These are phyloP conservation scores for Heliamphora pulchella DNA, from an alignment of 179 eudicot genomes.

Conservation along the genomic window DNA sequence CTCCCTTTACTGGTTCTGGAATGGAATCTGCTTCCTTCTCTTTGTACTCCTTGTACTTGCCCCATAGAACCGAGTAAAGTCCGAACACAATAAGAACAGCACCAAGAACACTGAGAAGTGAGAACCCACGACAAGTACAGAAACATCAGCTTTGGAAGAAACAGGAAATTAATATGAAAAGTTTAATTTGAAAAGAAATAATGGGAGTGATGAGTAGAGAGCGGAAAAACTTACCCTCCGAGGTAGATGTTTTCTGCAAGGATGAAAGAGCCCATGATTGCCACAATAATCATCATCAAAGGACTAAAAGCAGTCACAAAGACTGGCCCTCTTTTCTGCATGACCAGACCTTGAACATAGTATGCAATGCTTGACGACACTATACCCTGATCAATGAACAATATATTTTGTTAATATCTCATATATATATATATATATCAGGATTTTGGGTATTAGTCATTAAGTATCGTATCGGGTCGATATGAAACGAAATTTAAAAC, in stretches of 20 bases:
- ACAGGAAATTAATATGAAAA: no score
- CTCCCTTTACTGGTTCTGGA: conserved; percentile 44
- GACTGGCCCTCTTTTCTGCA: conserved; percentile 89
- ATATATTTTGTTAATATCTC: not conserved
- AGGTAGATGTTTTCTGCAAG: conserved; percentile 76
- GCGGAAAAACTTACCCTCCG: conserved; percentile 50
- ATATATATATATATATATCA: not conserved
- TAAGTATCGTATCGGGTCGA: no score
- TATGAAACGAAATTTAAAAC: no score
- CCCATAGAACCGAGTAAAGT: conserved; percentile 86
- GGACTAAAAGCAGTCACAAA: conserved; percentile 96
- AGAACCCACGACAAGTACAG: not conserved
- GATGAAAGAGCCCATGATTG: conserved; percentile 91
- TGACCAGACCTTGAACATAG: conserved; percentile 90
- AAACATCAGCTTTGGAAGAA: not conserved
- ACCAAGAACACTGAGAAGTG: conserved; percentile 51
- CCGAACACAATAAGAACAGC: conserved; percentile 72
- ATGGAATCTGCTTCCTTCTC: conserved; percentile 53
- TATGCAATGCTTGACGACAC: conserved; percentile 85
- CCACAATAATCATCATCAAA: conserved; percentile 92
- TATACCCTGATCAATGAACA: conserved; percentile 50
- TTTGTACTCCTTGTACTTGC: conserved; percentile 74
- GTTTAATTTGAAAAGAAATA: no score
- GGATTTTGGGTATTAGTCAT: no score
- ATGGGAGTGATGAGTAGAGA: not conserved